Base-by-base conservation (phyloP, 345 rosid species). In the Sisymbrium irio region DNA sequence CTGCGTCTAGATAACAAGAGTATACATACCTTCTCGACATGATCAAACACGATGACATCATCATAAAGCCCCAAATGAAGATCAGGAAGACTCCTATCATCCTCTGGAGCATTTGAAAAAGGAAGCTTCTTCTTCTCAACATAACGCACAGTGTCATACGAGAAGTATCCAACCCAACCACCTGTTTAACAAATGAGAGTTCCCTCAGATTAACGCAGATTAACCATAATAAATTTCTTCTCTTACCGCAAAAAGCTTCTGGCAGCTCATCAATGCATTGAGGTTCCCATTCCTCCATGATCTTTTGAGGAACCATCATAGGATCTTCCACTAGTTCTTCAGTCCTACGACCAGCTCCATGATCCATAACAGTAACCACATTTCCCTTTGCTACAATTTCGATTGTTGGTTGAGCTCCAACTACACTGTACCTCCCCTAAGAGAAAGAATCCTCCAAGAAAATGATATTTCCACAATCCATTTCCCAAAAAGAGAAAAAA, bases 101-200 rank as follows among this genome's bases (percentile, higher is more conserved):
- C 97, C 11, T 69, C 73, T 4, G 96, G 96, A 53, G 97, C 91
- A 72, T 65, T 46, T 40, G 82, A 77, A 74, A 94, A 94, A 1
- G 96, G 90, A 25, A 93, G 77, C 80, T 89, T 94, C 80, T 89
- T 94, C 85, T 83, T 94, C 88, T 91, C 98, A 6, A 75, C 91
- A 67, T 80, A 94, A 28, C 97, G 85, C 70, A 94, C 93, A 0
- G 98, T 94, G 73, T 94, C 98, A 78, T 94, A 94, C 3, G 97
- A 94, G 70, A 94, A 91, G 72, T 88, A 94, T 33, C 97, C 98
- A 39, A 91, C 98, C 97, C 98, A 91, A 4, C 98, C 98, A 82
- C 96, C 97, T 94, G 75, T 18, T 61, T 62, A 50, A 61, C 33
- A 55, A 74, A 42, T 35, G 7, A 33, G n/a, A n/a, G n/a, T n/a